Evolutionary conservation across 2,329 filamentous ascomycete genomes (phyloP).

Genomic region (Fonsecaea multimorphosa): DNA sequence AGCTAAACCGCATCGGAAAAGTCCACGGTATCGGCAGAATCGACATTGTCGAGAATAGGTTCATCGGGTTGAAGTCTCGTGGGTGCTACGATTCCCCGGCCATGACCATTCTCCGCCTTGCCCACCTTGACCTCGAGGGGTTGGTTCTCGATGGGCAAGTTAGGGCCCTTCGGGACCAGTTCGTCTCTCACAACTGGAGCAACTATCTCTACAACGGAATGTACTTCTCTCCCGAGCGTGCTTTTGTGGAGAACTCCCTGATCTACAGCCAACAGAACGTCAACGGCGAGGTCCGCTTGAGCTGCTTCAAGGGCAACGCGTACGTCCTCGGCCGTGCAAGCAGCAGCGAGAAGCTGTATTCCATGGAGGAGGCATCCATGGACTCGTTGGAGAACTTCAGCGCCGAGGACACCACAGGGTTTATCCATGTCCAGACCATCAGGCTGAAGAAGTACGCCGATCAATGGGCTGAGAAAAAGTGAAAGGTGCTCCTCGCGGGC

Average conservation of each 20-base stretch:
- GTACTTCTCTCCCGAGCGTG: slow-evolving; percentile 70
- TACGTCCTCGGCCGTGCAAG: slow-evolving; percentile 65
- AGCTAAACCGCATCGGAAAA: slow-evolving; percentile 62
- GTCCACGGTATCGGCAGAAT: slow-evolving; percentile 65
- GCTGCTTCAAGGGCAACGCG: slow-evolving; percentile 69
- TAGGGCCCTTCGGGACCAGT: slow-evolving; percentile 70
- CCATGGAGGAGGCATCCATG: slow-evolving; percentile 70
- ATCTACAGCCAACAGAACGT: slow-evolving; percentile 65
- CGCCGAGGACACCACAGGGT: slow-evolving; percentile 69
- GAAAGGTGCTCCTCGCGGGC: not conserved
- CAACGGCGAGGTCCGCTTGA: slow-evolving; percentile 67
- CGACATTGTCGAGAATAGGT: slow-evolving; percentile 83
- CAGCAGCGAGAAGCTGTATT: slow-evolving; percentile 73
- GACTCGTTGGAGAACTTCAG: slow-evolving; percentile 73
- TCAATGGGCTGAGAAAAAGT: slow-evolving; percentile 45
- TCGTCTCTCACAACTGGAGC: slow-evolving; percentile 67
- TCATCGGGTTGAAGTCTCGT: slow-evolving; percentile 78
- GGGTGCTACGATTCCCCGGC: slow-evolving; percentile 72
- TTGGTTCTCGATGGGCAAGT: slow-evolving; percentile 72
- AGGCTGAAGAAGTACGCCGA: slow-evolving; percentile 55
- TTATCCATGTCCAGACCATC: slow-evolving; percentile 55
- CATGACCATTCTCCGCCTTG: slow-evolving; percentile 61
- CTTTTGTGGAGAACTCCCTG: slow-evolving; percentile 72
- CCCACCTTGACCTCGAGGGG: slow-evolving; percentile 68
- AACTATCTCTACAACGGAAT: slow-evolving; percentile 38